A percentile compares a stretch with the other conserved stretches of the same genome.
Evolutionary conservation across 129 eudicot genomes (phyloP).

Genomic region (Erigeron canadensis): DNA sequence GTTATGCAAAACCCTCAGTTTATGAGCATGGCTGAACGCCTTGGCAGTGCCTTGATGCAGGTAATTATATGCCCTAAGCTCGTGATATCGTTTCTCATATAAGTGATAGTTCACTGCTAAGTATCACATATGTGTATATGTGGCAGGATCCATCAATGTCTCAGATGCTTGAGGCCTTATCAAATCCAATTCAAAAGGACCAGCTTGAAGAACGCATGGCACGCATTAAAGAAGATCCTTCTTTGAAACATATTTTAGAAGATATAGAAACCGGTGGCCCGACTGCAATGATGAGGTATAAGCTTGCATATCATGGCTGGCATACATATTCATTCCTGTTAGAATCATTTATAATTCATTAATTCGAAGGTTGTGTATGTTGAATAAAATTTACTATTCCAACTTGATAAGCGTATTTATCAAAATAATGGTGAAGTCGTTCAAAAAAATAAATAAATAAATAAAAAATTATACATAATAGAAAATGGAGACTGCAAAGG

Average conservation of each 20-base stretch:
- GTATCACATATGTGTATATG: constrained; percentile 16
- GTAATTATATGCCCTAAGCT: constrained; percentile 29
- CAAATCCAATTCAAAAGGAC: constrained; percentile 70
- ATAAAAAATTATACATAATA: too few relatives aligned
- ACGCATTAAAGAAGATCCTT: constrained; percentile 82
- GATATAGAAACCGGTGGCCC: constrained; percentile 96
- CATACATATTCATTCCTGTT: constrained; percentile 13
- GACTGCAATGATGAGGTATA: constrained; percentile 96
- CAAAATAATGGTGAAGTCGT: not conserved
- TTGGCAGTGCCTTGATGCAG: constrained; percentile 90
- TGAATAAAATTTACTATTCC: not conserved
- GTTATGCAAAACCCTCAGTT: constrained; percentile 99
- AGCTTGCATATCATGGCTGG: constrained; percentile 4
- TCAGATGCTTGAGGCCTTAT: constrained; percentile 77
- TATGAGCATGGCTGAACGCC: constrained; percentile 94
- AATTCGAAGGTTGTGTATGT: not conserved
- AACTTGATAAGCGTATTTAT: not conserved
- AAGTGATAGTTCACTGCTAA: not conserved
- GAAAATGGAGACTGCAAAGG: too few relatives aligned
- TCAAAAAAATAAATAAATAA: too few relatives aligned
- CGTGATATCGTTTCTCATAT: constrained; percentile 12
- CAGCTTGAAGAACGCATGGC: constrained; percentile 94
- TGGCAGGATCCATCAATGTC: constrained; percentile 94
- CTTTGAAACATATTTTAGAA: constrained; percentile 84
- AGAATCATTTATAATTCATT: constrained; percentile 3